Conservation (phyloP, 2,329 filamentous ascomycete genomes). For the Hortaea sp. region DNA sequence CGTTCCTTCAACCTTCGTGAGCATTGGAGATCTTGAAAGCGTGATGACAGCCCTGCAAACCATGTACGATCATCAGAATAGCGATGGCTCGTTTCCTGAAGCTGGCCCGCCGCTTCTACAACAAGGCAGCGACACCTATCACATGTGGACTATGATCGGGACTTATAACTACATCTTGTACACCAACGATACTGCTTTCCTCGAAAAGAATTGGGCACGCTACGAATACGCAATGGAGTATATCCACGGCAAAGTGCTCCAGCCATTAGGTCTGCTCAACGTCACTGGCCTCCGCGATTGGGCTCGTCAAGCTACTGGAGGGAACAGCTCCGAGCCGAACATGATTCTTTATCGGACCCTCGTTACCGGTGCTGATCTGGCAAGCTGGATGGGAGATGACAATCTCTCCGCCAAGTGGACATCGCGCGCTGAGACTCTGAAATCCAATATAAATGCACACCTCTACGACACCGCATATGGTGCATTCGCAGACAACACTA, state of each 20-base stretch:
- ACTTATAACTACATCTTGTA: conserved; percentile 33
- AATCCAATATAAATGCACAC: conserved; percentile 16
- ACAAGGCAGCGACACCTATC: conserved; percentile 40
- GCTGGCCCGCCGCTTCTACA: conserved; percentile 30
- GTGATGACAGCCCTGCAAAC: conserved; percentile 39
- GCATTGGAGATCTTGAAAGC: conserved; percentile 32
- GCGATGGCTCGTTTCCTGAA: conserved; percentile 29
- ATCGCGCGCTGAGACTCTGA: conserved; percentile 27
- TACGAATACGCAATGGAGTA: conserved; percentile 36
- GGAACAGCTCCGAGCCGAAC: conserved; percentile 38
- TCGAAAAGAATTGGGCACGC: conserved; percentile 31
- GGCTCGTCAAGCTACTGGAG: conserved; percentile 41
- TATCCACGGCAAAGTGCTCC: conserved; percentile 33
- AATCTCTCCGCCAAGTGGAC: conserved; percentile 28
- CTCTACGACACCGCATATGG: conserved; percentile 23
- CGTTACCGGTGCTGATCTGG: conserved; percentile 31
- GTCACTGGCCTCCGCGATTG: conserved; percentile 37
- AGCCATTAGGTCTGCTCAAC: conserved; percentile 34
- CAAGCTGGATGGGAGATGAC: conserved; percentile 33
- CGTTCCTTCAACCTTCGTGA: conserved; percentile 32
- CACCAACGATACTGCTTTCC: conserved; percentile 31
- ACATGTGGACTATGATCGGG: conserved; percentile 36
- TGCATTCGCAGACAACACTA: conserved; percentile 29
- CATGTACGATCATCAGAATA: conserved; percentile 35
- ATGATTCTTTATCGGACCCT: conserved; percentile 42